Percentiles rank a stretch among this genome's conserved stretches.
Conservation (phyloP, 768 basidiomycete species). For the Clavaria fumosa region DNA sequence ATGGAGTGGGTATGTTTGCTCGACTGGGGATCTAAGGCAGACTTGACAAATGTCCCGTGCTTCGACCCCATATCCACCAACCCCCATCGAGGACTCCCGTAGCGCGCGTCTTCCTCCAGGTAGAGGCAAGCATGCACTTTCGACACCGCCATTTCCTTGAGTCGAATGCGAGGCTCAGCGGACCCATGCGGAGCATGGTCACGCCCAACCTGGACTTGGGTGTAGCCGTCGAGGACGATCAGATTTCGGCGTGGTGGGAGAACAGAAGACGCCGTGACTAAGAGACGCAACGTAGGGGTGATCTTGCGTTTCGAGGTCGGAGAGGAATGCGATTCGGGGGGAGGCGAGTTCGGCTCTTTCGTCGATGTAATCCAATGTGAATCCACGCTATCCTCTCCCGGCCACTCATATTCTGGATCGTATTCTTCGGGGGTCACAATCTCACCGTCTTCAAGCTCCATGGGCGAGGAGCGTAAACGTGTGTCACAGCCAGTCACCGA, state of each 20-base stretch:
- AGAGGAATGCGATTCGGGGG: slow-evolving; percentile 9
- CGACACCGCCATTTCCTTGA: slow-evolving; percentile 76
- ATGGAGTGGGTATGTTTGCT: no score
- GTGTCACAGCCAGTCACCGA: no score
- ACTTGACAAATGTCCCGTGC: slow-evolving; percentile 59
- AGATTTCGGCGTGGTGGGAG: slow-evolving; percentile 34
- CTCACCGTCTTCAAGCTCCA: no score
- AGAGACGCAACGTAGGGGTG: slow-evolving; percentile 29
- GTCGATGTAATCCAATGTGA: no score
- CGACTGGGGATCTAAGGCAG: slow-evolving; percentile 12
- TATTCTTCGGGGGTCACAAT: slow-evolving; percentile 19
- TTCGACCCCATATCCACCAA: slow-evolving; percentile 77
- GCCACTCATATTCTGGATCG: slow-evolving; percentile 47
- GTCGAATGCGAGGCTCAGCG: slow-evolving; percentile 44
- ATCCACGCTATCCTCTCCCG: no score
- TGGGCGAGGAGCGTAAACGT: no score
- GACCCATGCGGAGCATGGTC: slow-evolving; percentile 40
- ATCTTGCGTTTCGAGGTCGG: slow-evolving; percentile 12
- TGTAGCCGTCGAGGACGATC: slow-evolving; percentile 31
- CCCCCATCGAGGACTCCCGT: slow-evolving; percentile 56
- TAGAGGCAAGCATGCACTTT: slow-evolving; percentile 66
- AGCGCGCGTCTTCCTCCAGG: slow-evolving; percentile 39
- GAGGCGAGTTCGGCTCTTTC: slow-evolving; percentile 5
- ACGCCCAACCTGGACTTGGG: slow-evolving; percentile 60
- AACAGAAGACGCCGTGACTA: slow-evolving; percentile 40